These are phyloP conservation scores for Stenocarpella maydis DNA, from an alignment of 2,329 filamentous ascomycete species.

Conservation along the genomic window DNA sequence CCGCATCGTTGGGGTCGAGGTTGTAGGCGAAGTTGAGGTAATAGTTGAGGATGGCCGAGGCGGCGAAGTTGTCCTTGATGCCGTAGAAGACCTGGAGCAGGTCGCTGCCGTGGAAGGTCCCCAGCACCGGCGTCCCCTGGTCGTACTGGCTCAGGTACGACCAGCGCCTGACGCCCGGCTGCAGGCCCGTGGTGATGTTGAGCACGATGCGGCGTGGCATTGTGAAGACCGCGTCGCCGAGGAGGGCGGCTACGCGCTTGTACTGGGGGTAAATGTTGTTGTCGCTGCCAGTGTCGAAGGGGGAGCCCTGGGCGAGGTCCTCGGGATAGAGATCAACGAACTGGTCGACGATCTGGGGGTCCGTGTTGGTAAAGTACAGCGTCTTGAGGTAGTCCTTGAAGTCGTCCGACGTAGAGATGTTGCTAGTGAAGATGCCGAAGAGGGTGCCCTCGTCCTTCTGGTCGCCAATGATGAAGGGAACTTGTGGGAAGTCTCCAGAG, in stretches of 20 bases:
- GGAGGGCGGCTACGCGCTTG: slow-evolving; percentile 79
- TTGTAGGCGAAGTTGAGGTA: slow-evolving; percentile 78
- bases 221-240: slow-evolving; percentile 80
- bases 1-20: slow-evolving; percentile 71
- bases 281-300: slow-evolving; percentile 72
- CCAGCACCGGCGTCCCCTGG: slow-evolving; percentile 74
- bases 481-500: slow-evolving; percentile 57
- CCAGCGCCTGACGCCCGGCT: slow-evolving; percentile 71
- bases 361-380: slow-evolving; percentile 68
- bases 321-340: slow-evolving; percentile 71
- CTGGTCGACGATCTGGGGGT: slow-evolving; percentile 56
- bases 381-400: slow-evolving; percentile 69
- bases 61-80: slow-evolving; percentile 68
- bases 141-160: slow-evolving; percentile 79
- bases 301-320: slow-evolving; percentile 67
- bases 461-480: slow-evolving; percentile 69
- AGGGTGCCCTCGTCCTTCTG: slow-evolving; percentile 84
- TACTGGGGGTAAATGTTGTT: slow-evolving; percentile 80
- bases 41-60: slow-evolving; percentile 68
- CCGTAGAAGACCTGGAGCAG: slow-evolving; percentile 75
- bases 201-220: slow-evolving; percentile 74
- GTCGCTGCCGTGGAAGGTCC: slow-evolving; percentile 82
- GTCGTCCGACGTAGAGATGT: slow-evolving; percentile 68
- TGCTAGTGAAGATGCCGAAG: slow-evolving; percentile 74
- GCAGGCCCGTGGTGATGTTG: slow-evolving; percentile 49